These are phyloP conservation scores for Tricladium varicosporioides DNA, from an alignment of 2,329 filamentous ascomycete species.

Conservation along the genomic window DNA sequence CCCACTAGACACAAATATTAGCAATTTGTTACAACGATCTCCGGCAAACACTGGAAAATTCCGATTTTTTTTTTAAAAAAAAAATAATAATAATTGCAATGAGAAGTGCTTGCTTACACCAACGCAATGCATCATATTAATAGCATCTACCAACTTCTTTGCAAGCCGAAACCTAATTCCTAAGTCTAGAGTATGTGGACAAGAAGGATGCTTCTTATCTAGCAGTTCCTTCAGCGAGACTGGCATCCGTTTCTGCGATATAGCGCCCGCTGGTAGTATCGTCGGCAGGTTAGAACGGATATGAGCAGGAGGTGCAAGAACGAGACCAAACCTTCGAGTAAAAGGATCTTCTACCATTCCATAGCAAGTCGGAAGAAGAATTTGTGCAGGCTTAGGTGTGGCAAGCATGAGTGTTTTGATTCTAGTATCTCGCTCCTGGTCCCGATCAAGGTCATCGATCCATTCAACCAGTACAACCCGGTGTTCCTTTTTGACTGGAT, in stretches of 20 bases:
- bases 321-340: conserved; percentile 22
- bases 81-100: no score
- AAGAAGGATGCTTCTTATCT: conserved; percentile 24
- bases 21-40: background rate
- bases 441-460: conserved; percentile 19
- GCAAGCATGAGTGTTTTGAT: conserved; percentile 29
- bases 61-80: no score
- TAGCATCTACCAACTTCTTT: conserved; percentile 42
- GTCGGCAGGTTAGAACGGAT: conserved; percentile 24
- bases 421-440: conserved; percentile 25
- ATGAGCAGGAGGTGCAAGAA: conserved; percentile 28
- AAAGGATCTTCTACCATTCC: conserved; percentile 27
- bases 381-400: conserved; percentile 23
- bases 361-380: conserved; percentile 28
- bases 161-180: conserved; percentile 44
- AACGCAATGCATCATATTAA: conserved; percentile 49
- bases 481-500: conserved; percentile 27
- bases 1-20: conserved; percentile 35
- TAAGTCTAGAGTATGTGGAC: conserved; percentile 37
- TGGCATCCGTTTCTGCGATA: conserved; percentile 28
- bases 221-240: conserved; percentile 24
- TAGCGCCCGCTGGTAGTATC: conserved; percentile 26
- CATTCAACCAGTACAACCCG: conserved; percentile 30
- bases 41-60: no score
- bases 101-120: conserved; percentile 29